Percentiles rank a stretch among this genome's conserved stretches.
Evolutionary conservation across 2,329 filamentous ascomycete genomes (phyloP).

Genomic region (Cladosporium sp.): DNA sequence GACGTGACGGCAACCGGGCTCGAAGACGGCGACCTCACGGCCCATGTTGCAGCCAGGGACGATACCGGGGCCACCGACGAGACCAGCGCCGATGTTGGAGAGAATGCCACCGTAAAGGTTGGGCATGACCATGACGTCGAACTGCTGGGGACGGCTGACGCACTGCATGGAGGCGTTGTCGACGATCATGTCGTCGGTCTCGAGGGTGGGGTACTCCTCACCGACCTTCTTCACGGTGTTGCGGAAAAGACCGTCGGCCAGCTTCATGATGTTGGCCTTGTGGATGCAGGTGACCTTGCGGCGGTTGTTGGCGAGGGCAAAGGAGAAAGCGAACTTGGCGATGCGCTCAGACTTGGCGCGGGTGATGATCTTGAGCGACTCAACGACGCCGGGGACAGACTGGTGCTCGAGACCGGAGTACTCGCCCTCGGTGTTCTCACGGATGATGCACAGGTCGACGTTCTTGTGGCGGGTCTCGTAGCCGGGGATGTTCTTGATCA

Average conservation of each 20-base stretch:
- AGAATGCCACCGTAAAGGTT: conserved; percentile 98
- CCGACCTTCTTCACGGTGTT: conserved; percentile 91
- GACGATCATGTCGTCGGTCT: conserved; percentile 99
- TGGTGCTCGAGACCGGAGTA: conserved; percentile 99
- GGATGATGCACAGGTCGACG: conserved; percentile 98
- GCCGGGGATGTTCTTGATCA: conserved; percentile 99
- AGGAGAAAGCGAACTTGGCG: conserved; percentile 96
- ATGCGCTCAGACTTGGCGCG: conserved; percentile 98
- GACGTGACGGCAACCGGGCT: conserved; percentile 98
- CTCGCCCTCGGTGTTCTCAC: conserved; percentile 99
- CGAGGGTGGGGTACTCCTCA: conserved; percentile 90
- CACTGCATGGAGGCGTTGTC: conserved; percentile 99
- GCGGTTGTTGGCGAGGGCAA: conserved; percentile 95
- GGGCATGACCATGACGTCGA: conserved; percentile 99
- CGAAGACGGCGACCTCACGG: conserved; percentile 94
- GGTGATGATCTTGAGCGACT: conserved; percentile 99
- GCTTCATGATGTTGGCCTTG: conserved; percentile 99
- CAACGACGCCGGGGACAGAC: conserved; percentile 90
- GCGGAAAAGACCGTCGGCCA: conserved; percentile 97
- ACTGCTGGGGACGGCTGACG: conserved; percentile 92
- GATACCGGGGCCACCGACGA: conserved; percentile 93
- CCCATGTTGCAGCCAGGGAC: conserved; percentile 99
- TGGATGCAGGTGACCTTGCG: conserved; percentile 99
- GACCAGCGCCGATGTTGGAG: conserved; percentile 95
- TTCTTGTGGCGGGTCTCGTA: conserved; percentile 96